Conservation (phyloP, 306 rosid genomes). For the Pyrus pyrifolia region DNA sequence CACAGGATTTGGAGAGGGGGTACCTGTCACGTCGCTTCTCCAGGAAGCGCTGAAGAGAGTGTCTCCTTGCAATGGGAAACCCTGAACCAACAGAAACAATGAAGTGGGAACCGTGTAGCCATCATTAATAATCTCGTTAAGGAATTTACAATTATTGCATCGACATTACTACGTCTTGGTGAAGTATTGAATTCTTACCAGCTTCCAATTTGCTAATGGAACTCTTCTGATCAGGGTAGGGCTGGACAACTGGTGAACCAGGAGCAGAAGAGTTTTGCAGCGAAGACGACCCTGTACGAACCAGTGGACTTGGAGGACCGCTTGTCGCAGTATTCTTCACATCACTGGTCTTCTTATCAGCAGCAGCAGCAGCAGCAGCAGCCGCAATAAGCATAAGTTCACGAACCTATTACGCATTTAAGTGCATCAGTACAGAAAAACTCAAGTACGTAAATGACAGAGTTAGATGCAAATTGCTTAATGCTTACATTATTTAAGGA, state of each 20-base stretch:
- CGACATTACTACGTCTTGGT: background rate
- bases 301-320: constrained; percentile 32
- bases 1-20: background rate
- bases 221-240: constrained; percentile 44
- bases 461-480: background rate
- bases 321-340: constrained; percentile 33
- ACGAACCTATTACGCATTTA: constrained; percentile 30
- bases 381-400: constrained; percentile 51
- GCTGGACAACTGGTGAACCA: constrained; percentile 38
- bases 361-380: constrained; percentile 20
- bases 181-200: constrained; percentile 14
- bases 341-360: constrained; percentile 29
- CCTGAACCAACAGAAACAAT: constrained; percentile 34
- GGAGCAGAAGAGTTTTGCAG: constrained; percentile 35
- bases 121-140: background rate
- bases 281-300: constrained; percentile 27
- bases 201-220: constrained; percentile 60
- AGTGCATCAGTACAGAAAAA: background rate
- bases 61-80: constrained; percentile 71
- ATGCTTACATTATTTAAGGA: background rate
- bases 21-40: constrained; percentile 67
- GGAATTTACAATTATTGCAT: background rate
- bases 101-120: background rate
- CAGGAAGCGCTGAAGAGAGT: constrained; percentile 69
- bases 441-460: background rate